A percentile compares a stretch with the other conserved stretches of the same genome.
These are phyloP conservation scores for Diphasiastrum complanatum DNA, from an alignment of 83 land plant genomes.

Conservation along the genomic window DNA sequence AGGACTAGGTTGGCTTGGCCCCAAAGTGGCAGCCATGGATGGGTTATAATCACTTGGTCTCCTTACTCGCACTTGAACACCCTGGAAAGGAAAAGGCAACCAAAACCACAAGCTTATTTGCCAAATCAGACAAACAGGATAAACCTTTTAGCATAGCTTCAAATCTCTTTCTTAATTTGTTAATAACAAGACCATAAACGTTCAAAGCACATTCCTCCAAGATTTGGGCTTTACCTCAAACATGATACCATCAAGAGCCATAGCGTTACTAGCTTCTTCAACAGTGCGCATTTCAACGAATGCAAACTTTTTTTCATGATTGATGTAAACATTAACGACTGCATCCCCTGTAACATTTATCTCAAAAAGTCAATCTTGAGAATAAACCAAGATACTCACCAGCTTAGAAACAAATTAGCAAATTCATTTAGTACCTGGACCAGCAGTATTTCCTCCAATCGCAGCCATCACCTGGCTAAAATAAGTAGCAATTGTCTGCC, in stretches of 20 bases:
- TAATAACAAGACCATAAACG: neutral
- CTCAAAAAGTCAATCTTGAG: no score
- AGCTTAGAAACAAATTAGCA: no score
- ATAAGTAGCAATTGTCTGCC: conserved; percentile 16
- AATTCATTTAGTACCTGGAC: conserved; percentile 11
- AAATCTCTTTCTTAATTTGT: no score
- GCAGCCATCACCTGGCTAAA: conserved; percentile 21
- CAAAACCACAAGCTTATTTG: neutral
- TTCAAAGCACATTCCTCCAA: neutral
- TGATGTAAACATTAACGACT: conserved; percentile 19
- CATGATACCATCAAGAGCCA: conserved; percentile 21
- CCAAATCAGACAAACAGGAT: no score
- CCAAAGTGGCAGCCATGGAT: conserved; percentile 9
- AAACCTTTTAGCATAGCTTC: no score
- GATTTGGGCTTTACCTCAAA: conserved; percentile 8
- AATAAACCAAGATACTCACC: no score
- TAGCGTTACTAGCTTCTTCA: conserved; percentile 21
- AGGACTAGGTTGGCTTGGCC: conserved; percentile 20
- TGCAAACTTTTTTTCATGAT: conserved; percentile 16
- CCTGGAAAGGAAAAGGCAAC: neutral
- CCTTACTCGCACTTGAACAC: conserved; percentile 4
- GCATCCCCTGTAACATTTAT: conserved; percentile 16
- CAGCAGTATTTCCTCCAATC: conserved; percentile 13
- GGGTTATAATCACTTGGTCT: conserved; percentile 17
- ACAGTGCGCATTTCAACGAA: conserved; percentile 22